Evolutionary conservation across 192 early-diverging fungal genomes (phyloP).

Genomic region (Phlyctochytrium planicorne): DNA sequence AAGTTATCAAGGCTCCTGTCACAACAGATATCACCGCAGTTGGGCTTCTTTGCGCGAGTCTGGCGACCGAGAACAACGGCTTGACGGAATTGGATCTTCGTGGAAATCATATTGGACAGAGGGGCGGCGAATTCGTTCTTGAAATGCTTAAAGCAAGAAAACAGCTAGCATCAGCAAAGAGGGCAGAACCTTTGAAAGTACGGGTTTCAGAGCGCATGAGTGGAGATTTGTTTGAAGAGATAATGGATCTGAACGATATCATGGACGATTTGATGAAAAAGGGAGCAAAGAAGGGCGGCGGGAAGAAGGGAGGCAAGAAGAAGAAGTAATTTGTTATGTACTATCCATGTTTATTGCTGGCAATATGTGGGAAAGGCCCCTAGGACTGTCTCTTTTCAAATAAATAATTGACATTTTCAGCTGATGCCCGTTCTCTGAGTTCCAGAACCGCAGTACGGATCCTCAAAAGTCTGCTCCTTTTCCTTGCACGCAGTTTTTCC

Average conservation of each 20-base stretch:
- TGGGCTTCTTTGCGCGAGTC: no score
- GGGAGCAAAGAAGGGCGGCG: constrained; percentile 36
- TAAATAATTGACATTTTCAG: neutral
- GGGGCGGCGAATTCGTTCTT: constrained; percentile 28
- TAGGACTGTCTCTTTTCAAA: no score
- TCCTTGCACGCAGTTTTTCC: neutral
- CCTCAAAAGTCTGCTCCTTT: neutral
- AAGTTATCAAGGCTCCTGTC: neutral
- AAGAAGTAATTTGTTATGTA: neutral
- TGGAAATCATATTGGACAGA: constrained; percentile 36
- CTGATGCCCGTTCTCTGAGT: neutral
- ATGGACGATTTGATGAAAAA: constrained; percentile 36
- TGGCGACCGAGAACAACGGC: no score
- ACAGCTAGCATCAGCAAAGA: constrained; percentile 18
- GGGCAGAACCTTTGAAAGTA: constrained; percentile 29
- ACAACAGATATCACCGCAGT: no score
- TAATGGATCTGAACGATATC: constrained; percentile 42
- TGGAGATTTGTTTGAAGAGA: constrained; percentile 37
- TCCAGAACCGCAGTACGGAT: neutral
- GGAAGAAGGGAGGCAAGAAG: constrained; percentile 24
- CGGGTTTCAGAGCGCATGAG: constrained; percentile 38
- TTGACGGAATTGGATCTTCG: no score
- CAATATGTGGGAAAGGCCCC: no score
- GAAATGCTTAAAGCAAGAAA: constrained; percentile 43
- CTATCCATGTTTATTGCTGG: no score